Percentiles rank a stretch among this genome's conserved stretches.
These are phyloP conservation scores for Mesembryanthemum crystallinum DNA, from an alignment of 148 eudicot species.

Conservation along the genomic window DNA sequence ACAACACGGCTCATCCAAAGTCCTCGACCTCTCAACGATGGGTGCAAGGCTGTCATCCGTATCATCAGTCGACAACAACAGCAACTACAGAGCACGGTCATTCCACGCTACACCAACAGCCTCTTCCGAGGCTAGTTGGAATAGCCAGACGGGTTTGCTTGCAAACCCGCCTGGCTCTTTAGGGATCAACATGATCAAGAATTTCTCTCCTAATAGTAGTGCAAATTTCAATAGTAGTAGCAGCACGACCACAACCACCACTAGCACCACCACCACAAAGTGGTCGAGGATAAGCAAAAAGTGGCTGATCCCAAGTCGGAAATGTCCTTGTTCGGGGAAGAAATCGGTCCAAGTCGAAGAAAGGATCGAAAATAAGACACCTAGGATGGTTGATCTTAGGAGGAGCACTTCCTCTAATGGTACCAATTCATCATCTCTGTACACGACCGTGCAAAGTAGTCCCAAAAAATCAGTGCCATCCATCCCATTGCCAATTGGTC, in stretches of 20 bases:
- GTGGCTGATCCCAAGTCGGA: conserved; percentile 48
- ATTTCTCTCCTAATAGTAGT: conserved; percentile 20
- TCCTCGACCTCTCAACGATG: conserved; percentile 16
- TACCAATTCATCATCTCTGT: conserved; percentile 13
- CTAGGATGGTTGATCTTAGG: conserved; percentile 28
- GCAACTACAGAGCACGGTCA: conserved; percentile 42
- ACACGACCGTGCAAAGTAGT: conserved; percentile 32
- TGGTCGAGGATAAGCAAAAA: conserved; percentile 32
- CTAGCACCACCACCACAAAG: not conserved
- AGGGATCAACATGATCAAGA: conserved; percentile 30
- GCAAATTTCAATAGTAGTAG: conserved; percentile 2
- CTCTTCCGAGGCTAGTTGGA: conserved; percentile 88
- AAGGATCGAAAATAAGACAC: conserved; percentile 26
- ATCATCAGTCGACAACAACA: conserved; percentile 40
- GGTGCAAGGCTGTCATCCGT: conserved; percentile 48
- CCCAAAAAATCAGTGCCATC: conserved; percentile 18
- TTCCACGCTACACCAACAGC: conserved; percentile 72
- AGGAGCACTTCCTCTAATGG: conserved; percentile 27
- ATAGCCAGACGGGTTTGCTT: conserved; percentile 74
- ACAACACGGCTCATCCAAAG: conserved; percentile 12
- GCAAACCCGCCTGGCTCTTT: conserved; percentile 50
- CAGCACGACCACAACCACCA: not conserved
- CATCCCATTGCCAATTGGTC: not conserved
- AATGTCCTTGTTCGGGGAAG: conserved; percentile 70
- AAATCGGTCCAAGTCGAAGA: conserved; percentile 59